A percentile compares a stretch with the other conserved stretches of the same genome.
These are phyloP conservation scores for Boletus huronensis DNA, from an alignment of 768 basidiomycete species.

Conservation along the genomic window DNA sequence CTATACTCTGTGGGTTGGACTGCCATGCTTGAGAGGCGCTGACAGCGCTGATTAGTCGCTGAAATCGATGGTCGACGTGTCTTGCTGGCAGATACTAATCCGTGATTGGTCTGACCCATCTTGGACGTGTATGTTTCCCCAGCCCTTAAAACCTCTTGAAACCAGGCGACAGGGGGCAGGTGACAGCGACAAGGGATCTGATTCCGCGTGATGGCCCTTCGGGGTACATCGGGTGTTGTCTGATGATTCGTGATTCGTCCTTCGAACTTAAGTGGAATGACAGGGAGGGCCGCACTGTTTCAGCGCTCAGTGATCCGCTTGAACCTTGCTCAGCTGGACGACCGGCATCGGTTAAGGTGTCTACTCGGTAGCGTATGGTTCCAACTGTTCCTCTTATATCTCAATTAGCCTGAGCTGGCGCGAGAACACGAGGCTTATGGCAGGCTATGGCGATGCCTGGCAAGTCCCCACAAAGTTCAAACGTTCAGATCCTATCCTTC, in stretches of 20 bases:
- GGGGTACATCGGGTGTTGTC: slow-evolving; percentile 5
- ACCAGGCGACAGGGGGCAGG: neutral
- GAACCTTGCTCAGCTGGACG: neutral
- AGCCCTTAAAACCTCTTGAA: neutral
- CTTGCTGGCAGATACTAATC: neutral
- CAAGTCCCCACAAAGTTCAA: neutral
- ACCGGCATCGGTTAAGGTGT: neutral
- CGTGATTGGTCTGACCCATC: neutral
- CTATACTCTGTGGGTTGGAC: neutral
- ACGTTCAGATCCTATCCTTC: too few relatives aligned
- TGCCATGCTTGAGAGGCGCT: neutral
- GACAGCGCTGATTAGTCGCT: neutral
- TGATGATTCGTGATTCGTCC: slow-evolving; percentile 3
- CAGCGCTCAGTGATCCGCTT: neutral
- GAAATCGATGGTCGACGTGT: slow-evolving; percentile 1
- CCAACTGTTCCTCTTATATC: neutral
- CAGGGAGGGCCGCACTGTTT: neutral
- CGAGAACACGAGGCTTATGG: neutral
- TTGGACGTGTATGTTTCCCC: neutral
- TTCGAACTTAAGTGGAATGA: neutral
- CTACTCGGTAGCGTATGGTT: neutral
- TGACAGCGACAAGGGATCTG: neutral
- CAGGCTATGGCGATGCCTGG: neutral
- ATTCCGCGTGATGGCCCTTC: neutral
- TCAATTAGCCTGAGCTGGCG: neutral